Conservation (phyloP, 1,139 yeast species). For the Pichia sp. region DNA sequence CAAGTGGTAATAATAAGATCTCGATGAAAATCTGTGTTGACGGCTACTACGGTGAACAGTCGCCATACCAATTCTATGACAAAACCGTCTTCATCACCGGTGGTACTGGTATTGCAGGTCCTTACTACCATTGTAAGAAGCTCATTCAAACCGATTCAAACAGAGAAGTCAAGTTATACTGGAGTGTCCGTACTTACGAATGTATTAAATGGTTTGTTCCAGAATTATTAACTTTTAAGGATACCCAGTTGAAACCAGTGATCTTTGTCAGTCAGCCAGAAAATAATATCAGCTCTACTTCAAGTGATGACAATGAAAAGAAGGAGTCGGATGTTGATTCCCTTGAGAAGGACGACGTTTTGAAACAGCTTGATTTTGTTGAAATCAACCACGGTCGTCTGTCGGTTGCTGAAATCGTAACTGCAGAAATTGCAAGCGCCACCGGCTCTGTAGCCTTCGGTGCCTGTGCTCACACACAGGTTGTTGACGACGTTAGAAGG, state of each 20-base stretch:
- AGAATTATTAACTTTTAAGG: slow-evolving; percentile 38
- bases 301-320: slow-evolving; percentile 12
- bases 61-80: slow-evolving; percentile 54
- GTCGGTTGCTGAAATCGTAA: slow-evolving; percentile 37
- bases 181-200: slow-evolving; percentile 46
- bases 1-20: neutral
- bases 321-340: neutral
- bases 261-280: slow-evolving; percentile 40
- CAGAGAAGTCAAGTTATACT: slow-evolving; percentile 40
- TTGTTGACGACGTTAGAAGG: slow-evolving; percentile 47
- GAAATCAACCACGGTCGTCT: slow-evolving; percentile 48
- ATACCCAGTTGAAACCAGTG: slow-evolving; percentile 36
- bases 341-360: neutral
- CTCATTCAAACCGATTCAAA: slow-evolving; percentile 24
- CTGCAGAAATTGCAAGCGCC: slow-evolving; percentile 36
- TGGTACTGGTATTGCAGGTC: slow-evolving; percentile 70
- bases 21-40: slow-evolving; percentile 41
- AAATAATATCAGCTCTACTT: slow-evolving; percentile 10
- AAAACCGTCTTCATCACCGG: slow-evolving; percentile 59
- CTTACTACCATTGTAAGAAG: slow-evolving; percentile 34
- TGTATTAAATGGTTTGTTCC: slow-evolving; percentile 50
- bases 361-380: slow-evolving; percentile 32
- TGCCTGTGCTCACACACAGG: slow-evolving; percentile 46
- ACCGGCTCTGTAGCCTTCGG: slow-evolving; percentile 43
- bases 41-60: slow-evolving; percentile 44